A percentile compares a stretch with the other conserved stretches of the same genome.
These are phyloP conservation scores for Anacardium occidentale DNA, from an alignment of 345 rosid species.

Conservation along the genomic window DNA sequence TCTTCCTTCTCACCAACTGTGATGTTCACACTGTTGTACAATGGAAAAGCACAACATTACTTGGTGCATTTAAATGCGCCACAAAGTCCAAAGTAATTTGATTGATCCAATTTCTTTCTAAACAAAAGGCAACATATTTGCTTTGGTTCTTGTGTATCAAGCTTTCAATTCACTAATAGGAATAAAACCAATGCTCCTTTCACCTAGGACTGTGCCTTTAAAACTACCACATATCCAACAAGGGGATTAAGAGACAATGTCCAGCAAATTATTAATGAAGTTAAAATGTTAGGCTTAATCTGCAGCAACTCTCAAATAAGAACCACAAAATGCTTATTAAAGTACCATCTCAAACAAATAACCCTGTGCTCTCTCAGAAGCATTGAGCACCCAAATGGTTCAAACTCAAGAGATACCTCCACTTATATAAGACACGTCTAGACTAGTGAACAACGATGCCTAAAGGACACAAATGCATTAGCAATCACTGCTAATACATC, in stretches of 20 bases:
- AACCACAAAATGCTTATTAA: neutral
- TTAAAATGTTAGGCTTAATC: neutral
- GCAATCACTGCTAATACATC: neutral
- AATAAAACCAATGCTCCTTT: neutral
- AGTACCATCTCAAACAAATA: neutral
- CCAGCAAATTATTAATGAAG: neutral
- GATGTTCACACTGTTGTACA: conserved; percentile 56
- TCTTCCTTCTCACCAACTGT: conserved; percentile 58
- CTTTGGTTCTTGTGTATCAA: neutral
- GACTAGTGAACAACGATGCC: neutral
- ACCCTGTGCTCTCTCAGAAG: neutral
- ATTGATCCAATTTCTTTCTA: neutral
- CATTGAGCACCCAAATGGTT: neutral
- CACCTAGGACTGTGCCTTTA: neutral
- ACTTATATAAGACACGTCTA: neutral
- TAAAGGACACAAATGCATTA: neutral
- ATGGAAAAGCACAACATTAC: conserved; percentile 17
- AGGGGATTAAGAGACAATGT: neutral
- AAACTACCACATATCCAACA: neutral
- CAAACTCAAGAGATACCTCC: neutral
- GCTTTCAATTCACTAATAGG: neutral
- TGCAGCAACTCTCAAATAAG: neutral
- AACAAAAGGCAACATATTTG: neutral
- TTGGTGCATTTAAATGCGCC: neutral
- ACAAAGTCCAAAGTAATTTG: neutral